phyloP scores from a whole-genome alignment of 106 monocot genomes.

The Dendrobium nobile region DNA sequence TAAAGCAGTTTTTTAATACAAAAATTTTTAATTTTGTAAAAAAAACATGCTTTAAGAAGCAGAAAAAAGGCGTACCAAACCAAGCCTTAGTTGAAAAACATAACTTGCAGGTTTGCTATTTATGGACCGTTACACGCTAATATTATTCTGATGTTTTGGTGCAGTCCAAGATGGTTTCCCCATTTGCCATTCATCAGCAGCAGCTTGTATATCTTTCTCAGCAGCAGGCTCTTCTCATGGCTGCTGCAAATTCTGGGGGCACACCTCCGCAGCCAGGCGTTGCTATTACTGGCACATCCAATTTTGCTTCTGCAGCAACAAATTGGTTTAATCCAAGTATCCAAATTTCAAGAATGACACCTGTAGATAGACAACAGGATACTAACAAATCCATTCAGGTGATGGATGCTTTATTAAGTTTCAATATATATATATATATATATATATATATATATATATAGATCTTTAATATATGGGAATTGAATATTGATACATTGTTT shows the following conservation, averaged over 20 bases:
- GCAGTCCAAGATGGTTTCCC: slow-evolving; percentile 70
- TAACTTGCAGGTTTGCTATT: neutral
- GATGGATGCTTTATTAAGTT: neutral
- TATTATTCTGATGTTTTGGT: slow-evolving; percentile 6
- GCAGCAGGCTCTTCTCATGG: slow-evolving; percentile 61
- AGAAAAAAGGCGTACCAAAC: too few species aligned
- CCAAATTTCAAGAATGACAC: slow-evolving; percentile 23
- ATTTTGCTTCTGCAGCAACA: slow-evolving; percentile 9
- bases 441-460: too few species aligned
- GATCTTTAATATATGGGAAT: neutral
- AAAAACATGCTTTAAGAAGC: too few species aligned
- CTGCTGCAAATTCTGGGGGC: slow-evolving; percentile 37
- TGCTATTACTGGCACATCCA: slow-evolving; percentile 13
- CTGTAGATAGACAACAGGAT: slow-evolving; percentile 9
- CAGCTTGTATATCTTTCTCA: slow-evolving; percentile 57
- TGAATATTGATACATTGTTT: neutral
- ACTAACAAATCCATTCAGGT: slow-evolving; percentile 28
- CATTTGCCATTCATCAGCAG: slow-evolving; percentile 66
- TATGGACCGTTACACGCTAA: neutral
- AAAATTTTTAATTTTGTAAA: too few species aligned
- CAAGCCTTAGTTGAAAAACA: too few species aligned
- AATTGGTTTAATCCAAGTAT: slow-evolving; percentile 8
- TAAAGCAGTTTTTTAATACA: too few species aligned
- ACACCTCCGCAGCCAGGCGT: slow-evolving; percentile 10
- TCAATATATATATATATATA: neutral